These are phyloP conservation scores for Athelia psychrophila DNA, from an alignment of 1,284 basidiomycete species.

Conservation along the genomic window DNA sequence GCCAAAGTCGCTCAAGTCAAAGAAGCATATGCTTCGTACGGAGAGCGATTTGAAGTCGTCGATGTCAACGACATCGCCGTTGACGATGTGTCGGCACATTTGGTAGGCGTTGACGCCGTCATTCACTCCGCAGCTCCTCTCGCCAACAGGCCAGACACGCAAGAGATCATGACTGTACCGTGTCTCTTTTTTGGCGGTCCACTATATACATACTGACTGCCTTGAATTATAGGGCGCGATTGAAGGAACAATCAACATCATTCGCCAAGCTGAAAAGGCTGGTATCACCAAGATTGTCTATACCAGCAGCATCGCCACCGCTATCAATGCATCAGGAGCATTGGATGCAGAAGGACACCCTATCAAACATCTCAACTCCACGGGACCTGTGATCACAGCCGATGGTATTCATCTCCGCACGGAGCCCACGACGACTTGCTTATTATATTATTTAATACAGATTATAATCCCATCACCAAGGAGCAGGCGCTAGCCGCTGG, in stretches of 20 bases:
- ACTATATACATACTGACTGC: background rate
- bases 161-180: conserved; percentile 17
- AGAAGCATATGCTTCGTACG: conserved; percentile 18
- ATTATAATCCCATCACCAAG: conserved; percentile 22
- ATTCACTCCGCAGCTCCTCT: conserved; percentile 29
- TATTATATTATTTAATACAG: conserved; percentile 5
- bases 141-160: conserved; percentile 12
- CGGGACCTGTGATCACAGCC: conserved; percentile 10
- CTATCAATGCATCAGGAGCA: conserved; percentile 7
- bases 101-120: conserved; percentile 22
- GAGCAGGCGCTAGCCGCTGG: conserved; percentile 15
- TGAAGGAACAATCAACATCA: conserved; percentile 30
- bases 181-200: background rate
- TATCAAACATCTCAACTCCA: too few relatives aligned
- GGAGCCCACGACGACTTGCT: background rate
- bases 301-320: conserved; percentile 22
- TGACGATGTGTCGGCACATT: background rate
- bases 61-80: conserved; percentile 20
- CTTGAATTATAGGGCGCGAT: conserved; percentile 18
- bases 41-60: conserved; percentile 18
- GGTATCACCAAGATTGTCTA: conserved; percentile 27
- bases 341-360: background rate
- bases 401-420: conserved; percentile 13
- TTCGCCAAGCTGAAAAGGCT: conserved; percentile 27
- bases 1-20: conserved; percentile 18